Evolutionary conservation across 2,329 filamentous ascomycete species (phyloP), one percentile per base, ranked within the genome.

Genomic region (Arthroderma sp.): DNA sequence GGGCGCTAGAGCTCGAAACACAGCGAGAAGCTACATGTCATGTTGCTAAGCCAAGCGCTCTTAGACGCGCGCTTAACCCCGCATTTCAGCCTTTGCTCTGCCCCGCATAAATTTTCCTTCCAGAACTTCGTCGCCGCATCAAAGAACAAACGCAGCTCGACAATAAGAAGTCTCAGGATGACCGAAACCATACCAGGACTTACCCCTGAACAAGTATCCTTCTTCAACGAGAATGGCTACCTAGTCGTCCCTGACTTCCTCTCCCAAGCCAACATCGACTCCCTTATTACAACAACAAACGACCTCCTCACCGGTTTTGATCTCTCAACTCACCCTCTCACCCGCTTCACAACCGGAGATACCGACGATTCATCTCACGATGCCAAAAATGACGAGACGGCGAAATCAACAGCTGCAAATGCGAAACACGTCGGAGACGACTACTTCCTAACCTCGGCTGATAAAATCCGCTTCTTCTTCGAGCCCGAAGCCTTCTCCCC

Each of bases 381-480:
- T 3, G 15, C 15, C 15, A 22, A 22, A 22, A 22, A 22, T 22
- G 66, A 66, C 38, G 62, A 60, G 38, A 75, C 80, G n/a, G 15
- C 40, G 6, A 33, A 7, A 6, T 8, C 8, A 8, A 3, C 32
- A 9, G 37, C 46, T 38, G 46, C 53, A 49, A 56, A 54, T 22
- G 53, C 53, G n/a, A 57, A 62, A 40, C 89, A 96, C 66, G 84
- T 95, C 7, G 88, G 89, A 50, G 91, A 96, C 68, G 79, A 83
- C 59, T 98, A 98, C 73, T 96, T 98, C 68, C 77, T 96, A 2
- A 74, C 72, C 1, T 91, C 83, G 3, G 87, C 86, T 49, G 85
- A 96, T 71, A 89, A 95, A 67, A 71, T 96, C 50, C 83, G 87
- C 48, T 96, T 93, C 74, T 96, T 96, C 74, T 93, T 96, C 65